Base-by-base conservation (phyloP, 345 rosid genomes). In the Camelina laxa region DNA sequence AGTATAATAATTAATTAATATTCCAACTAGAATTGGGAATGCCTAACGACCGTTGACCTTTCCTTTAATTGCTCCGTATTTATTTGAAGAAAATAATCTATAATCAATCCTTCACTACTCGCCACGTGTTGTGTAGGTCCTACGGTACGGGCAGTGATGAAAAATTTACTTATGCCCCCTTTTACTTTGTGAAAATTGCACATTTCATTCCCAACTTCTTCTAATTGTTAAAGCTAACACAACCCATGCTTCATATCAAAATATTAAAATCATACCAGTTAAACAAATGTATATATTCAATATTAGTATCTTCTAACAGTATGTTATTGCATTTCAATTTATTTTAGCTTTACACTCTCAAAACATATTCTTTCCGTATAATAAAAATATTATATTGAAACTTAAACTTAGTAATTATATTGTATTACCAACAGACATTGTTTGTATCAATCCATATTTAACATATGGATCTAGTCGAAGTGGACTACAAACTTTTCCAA, bases 61-160 rank as follows among this genome's bases (percentile, higher is more conserved):
- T 48, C 71, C 65, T 6, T 61, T 20, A 47, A 53, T 78, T 81
- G 55, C 72, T 70, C 76, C 61, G 72, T 77, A 48, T 38, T 63
- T 63, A 42, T 54, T 49, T 66, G 73, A 10, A 10, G 4, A 10
- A 3, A 30, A 31, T 10, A 14, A 38, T 64, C 13, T 42, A 24
- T 16, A 3, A 6, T 69, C 35, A 59, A 48, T 75, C 54, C 22
- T 27, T n/a, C 8, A 11, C 6, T 44, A 53, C 27, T 24, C 2
- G 70, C 65, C 80, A 63, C 60, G 66, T 70, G 54, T 45, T 33
- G 0, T 22, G 7, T 54, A 2, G 80, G 71, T 45, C 70, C 42
- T 49, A 60, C 9, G 8, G 39, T 11, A 11, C 14, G 33, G 20
- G n/a, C 42, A 27, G 0, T 22, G 10, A 12, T 3, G 1, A 0